These are phyloP conservation scores for Vararia minispora DNA, from an alignment of 768 basidiomycete genomes.

Conservation along the genomic window DNA sequence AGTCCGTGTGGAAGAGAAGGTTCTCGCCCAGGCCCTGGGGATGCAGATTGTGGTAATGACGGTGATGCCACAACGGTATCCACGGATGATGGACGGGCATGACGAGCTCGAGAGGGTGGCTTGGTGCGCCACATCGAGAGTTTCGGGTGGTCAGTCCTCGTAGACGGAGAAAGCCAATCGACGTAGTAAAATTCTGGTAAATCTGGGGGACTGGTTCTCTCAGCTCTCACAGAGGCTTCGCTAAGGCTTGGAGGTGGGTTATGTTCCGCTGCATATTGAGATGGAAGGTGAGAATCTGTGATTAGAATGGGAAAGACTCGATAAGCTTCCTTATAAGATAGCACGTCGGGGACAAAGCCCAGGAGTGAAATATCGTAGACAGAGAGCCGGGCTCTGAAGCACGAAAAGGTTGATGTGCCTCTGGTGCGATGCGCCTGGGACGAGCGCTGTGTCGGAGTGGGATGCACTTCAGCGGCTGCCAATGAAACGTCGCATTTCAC, in stretches of 20 bases:
- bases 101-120: conserved; percentile 10
- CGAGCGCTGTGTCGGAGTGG: too few relatives aligned
- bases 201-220: conserved; percentile 6
- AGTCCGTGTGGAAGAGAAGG: too few relatives aligned
- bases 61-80: too few relatives aligned
- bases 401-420: conserved; percentile 3
- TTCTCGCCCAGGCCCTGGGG: background rate
- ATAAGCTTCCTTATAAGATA: too few relatives aligned
- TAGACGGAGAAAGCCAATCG: conserved; percentile 48
- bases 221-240: conserved; percentile 2
- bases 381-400: conserved; percentile 18
- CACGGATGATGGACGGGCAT: conserved; percentile 1
- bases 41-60: conserved; percentile 10
- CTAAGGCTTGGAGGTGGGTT: conserved; percentile 24
- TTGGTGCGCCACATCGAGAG: conserved; percentile 54
- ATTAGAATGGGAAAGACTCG: conserved; percentile 66
- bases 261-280: conserved; percentile 41
- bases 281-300: conserved; percentile 54
- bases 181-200: conserved; percentile 46
- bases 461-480: too few relatives aligned
- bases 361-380: conserved; percentile 38
- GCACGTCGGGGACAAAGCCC: conserved; percentile 14
- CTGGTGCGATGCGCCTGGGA: too few relatives aligned
- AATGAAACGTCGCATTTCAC: too few relatives aligned
- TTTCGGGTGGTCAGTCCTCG: conserved; percentile 34